Evolutionary conservation across 179 eudicot species (phyloP).

Genomic region (Beta macrorhiza): DNA sequence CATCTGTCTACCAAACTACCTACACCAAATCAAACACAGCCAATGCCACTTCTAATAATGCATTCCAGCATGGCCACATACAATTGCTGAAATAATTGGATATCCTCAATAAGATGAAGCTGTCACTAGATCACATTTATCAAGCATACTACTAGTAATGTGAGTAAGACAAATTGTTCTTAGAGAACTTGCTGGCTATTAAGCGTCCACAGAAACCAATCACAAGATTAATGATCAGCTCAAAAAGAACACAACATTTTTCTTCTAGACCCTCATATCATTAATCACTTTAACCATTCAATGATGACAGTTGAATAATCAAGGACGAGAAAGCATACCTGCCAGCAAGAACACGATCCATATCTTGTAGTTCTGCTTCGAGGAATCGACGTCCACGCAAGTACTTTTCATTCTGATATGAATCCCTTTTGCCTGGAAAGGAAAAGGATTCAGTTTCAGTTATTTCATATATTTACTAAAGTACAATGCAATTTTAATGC

Average conservation of each 20-base stretch:
- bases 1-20: slow-evolving; percentile 17
- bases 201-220: not conserved
- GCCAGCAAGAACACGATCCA: slow-evolving; percentile 83
- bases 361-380: slow-evolving; percentile 87
- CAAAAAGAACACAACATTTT: not conserved
- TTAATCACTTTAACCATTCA: not conserved
- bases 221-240: not conserved
- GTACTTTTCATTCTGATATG: slow-evolving; percentile 78
- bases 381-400: slow-evolving; percentile 91
- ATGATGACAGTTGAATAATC: not conserved
- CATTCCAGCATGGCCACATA: slow-evolving; percentile 44
- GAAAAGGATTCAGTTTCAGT: not conserved
- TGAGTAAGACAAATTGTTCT: not conserved
- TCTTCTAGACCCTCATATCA: not conserved
- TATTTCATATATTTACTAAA: not conserved
- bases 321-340: slow-evolving; percentile 39
- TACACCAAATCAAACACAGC: slow-evolving; percentile 31
- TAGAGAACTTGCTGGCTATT: not conserved
- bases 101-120: not conserved
- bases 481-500: not conserved
- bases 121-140: not conserved
- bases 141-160: not conserved
- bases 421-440: slow-evolving; percentile 49
- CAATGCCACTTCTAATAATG: slow-evolving; percentile 33
- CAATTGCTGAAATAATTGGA: slow-evolving; percentile 36